Base-by-base conservation (phyloP, 345 rosid species). In the Linum usitatissimum region DNA sequence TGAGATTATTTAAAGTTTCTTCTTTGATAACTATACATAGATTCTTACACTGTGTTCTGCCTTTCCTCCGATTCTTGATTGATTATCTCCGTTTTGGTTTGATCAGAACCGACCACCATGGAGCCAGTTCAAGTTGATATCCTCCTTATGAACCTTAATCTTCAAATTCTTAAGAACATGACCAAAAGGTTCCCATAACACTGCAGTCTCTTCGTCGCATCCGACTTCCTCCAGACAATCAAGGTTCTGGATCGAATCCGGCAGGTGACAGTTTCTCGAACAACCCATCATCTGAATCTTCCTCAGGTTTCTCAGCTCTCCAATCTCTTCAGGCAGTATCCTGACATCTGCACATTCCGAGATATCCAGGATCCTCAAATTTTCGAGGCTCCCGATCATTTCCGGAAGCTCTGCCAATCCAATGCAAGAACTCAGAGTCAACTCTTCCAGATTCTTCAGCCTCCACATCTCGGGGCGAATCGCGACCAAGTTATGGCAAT, bases 51-150 rank as follows among this genome's bases (percentile, higher is more conserved):
- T 7, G 6, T 34, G 4, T 34, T 34, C 5, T 34, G 38, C 38
- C 1, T 34, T 4, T 7, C 38, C 38, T 4, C 38, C 6, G 38
- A 34, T 34, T 5, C 38, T 3, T 1, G 38, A 34, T 34, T 3
- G 38, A 34, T 34, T 7, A 34, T 34, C 38, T 34, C 8, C 38
- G 0, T 34, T 34, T 34, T 34, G 38, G 6, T 34, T 5, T 13
- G 6, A 13, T 55, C 57, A 55, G 57, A 55, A 55, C 18, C 8
- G 30, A 9, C 30, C 30, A 28, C 59, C 59, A 13, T 28, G 30
- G 30, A 70, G 74, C 74, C 78, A 75, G 54, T 70, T 59, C 21
- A 75, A 64, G 60, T 66, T 74, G 61, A 62, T n/a, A 30, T 66
- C 75, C 10, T 45, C 51, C 55, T 64, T 68, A 4, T 54, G 75